These are phyloP conservation scores for Ceratocystis variospora DNA, from an alignment of 2,329 filamentous ascomycete species.

Conservation along the genomic window DNA sequence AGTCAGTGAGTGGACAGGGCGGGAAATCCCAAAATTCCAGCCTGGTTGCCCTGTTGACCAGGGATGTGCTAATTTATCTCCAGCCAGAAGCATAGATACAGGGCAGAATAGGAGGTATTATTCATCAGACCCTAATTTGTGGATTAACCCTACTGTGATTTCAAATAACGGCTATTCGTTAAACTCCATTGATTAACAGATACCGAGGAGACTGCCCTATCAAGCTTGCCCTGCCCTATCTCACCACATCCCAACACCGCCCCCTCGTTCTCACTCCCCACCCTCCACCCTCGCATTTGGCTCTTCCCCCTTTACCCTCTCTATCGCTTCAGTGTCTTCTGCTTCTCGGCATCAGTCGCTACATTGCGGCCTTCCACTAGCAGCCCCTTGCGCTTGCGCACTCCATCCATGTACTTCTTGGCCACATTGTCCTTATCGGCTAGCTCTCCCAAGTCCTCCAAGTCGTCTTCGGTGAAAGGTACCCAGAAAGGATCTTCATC, in stretches of 20 bases:
- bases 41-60: not conserved
- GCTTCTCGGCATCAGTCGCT: constrained; percentile 86
- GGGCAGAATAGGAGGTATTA: not conserved
- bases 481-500: constrained; percentile 98
- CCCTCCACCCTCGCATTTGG: not conserved
- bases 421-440: constrained; percentile 93
- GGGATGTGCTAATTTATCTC: not conserved
- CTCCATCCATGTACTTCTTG: constrained; percentile 86
- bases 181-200: not conserved
- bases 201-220: too few relatives aligned
- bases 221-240: too few relatives aligned
- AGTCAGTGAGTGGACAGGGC: not conserved
- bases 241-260: not conserved
- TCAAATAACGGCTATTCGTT: not conserved
- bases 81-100: not conserved
- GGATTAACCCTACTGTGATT: not conserved
- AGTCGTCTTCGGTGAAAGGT: constrained; percentile 85
- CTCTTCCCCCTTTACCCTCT: not conserved
- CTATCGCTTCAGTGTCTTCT: constrained; percentile 52
- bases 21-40: not conserved
- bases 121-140: not conserved
- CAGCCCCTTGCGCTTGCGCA: constrained; percentile 75
- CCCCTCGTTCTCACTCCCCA: not conserved
- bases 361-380: constrained; percentile 64
- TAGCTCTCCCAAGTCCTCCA: constrained; percentile 89